These are phyloP conservation scores for Neofusicoccum parvum DNA, from an alignment of 2,329 filamentous ascomycete species.

Conservation along the genomic window DNA sequence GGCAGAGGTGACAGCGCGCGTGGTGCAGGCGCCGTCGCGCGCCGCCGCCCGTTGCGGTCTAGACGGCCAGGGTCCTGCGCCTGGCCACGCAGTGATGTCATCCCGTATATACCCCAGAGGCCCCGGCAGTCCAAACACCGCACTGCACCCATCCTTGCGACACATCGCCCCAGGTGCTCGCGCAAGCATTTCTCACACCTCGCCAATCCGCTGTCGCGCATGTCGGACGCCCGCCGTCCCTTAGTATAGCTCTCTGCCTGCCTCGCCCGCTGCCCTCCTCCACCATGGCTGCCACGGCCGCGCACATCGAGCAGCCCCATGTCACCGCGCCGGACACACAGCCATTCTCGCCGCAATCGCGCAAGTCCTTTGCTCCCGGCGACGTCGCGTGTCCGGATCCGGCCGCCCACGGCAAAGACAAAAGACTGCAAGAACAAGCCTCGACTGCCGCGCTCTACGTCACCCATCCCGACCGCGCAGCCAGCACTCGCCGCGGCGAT, in stretches of 20 bases:
- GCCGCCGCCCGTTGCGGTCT: background rate
- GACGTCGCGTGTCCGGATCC: conserved; percentile 46
- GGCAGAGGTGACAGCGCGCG: background rate
- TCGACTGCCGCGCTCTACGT: conserved; percentile 64
- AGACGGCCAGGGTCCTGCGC: conserved; percentile 25
- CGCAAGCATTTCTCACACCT: background rate
- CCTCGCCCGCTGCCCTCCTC: background rate
- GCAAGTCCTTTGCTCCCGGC: background rate
- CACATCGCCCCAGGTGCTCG: background rate
- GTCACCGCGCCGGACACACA: background rate
- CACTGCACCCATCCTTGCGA: conserved; percentile 8
- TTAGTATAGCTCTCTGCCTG: background rate
- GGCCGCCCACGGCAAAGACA: conserved; percentile 42
- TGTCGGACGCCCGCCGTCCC: background rate
- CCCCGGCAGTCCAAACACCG: background rate
- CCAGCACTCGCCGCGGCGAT: conserved; percentile 30
- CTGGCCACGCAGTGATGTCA: conserved; percentile 33
- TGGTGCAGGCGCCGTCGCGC: conserved; percentile 2
- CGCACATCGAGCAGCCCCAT: background rate
- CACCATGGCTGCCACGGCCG: conserved; percentile 8
- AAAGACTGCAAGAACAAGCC: conserved; percentile 52
- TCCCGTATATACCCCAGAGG: conserved; percentile 16
- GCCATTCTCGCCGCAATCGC: background rate
- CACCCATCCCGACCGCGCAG: conserved; percentile 42
- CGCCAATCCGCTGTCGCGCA: background rate